Base-by-base conservation (phyloP, 2,329 filamentous ascomycete species). In the Cladosporium halotolerans region DNA sequence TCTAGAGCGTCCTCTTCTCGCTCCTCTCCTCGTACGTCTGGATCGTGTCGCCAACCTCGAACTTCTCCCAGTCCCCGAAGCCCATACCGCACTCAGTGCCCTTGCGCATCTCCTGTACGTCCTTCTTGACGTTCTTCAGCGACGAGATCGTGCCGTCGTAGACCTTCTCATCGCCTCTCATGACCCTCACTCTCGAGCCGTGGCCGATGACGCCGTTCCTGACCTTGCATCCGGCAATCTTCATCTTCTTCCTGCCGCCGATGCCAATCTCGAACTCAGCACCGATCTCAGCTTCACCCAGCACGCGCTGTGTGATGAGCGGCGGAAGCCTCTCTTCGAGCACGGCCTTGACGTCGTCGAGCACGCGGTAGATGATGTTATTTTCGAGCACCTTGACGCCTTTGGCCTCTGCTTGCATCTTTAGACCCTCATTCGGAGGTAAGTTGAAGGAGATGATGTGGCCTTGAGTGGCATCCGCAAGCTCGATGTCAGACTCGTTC, bases 61-160 rank as follows among this genome's bases (percentile, higher is more conserved):
- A 86, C 18, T 83, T 86, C 45, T 86, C 78, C 83, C 89, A 99
- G 32, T 77, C 79, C 3, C 86, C 83, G 64, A 99, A 92, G 49
- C 82, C 84, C 60, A 99, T 85, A 60, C 93, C 93, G 64, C 93
- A 99, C 71, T 99, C 93, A n/a, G 80, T 82, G 55, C 90, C 91
- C 72, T 95, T 97, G 63, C 83, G 84, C 83, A 95, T 93, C 66
- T 96, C 89, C 43, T 77, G 76, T 31, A 93, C 88, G 60, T 96
- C 89, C 69, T 95, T 95, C 78, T 97, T 96, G 69, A 87, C 83
- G 64, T 95, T 88, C 74, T 93, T 96, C 55, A 99, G 81, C 1
- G 88, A 88, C 14, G 82, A 79, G 41, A 97, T 81, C 48, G 79
- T 79, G 45, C 49, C 92, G 69, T 95, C 85, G 67, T 85, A 93